Percentiles rank a stretch among this genome's conserved stretches.
Conservation (phyloP, 2,329 filamentous ascomycete species). For the Fusarium albosuccineum region DNA sequence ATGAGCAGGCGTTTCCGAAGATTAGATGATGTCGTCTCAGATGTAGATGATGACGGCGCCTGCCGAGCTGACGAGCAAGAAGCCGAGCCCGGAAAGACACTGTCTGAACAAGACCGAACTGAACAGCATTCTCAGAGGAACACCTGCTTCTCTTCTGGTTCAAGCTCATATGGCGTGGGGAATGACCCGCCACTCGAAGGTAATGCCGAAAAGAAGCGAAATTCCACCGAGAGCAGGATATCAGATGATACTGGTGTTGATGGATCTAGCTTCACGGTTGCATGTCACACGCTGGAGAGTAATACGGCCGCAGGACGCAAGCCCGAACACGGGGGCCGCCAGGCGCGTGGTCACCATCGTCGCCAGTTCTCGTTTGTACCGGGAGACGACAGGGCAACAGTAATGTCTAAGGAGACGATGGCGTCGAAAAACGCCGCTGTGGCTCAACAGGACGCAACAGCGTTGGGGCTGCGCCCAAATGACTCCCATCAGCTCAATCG, state of each 20-base stretch:
- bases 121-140: constrained; percentile 1
- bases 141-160: constrained; percentile 6
- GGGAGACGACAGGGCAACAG: constrained; percentile 41
- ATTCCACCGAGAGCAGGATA: constrained; percentile 8
- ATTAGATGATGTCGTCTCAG: constrained; percentile 15
- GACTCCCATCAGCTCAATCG: constrained; percentile 5
- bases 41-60: constrained; percentile 6
- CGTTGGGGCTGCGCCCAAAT: constrained; percentile 2
- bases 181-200: constrained; percentile 9
- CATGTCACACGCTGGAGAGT: not conserved
- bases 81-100: constrained; percentile 10
- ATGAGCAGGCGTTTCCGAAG: constrained; percentile 45
- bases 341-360: constrained; percentile 25
- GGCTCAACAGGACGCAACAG: constrained; percentile 4
- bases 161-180: constrained; percentile 8
- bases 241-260: constrained; percentile 9
- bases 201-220: constrained; percentile 16
- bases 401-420: constrained; percentile 4
- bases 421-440: not conserved
- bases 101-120: constrained; percentile 14
- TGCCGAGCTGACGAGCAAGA: constrained; percentile 13
- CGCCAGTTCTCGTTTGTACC: constrained; percentile 48
- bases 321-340: not conserved
- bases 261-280: not conserved
- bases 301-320: constrained; percentile 7